Evolutionary conservation across 2,329 filamentous ascomycete species (phyloP).

Genomic region (Hypoxylon sp.): DNA sequence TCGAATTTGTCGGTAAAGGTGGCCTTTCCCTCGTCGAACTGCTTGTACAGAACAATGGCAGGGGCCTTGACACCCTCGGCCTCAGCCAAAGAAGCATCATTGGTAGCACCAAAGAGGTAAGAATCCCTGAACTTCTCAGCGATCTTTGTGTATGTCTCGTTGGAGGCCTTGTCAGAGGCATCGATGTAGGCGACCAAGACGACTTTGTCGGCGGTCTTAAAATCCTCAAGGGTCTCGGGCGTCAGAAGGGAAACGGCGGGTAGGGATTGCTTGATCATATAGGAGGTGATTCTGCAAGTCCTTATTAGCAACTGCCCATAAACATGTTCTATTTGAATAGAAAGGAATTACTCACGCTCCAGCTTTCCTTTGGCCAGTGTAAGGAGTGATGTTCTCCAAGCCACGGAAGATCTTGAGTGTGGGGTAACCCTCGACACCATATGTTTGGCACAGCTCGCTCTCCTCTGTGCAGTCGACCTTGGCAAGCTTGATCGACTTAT

Average conservation of each 20-base stretch:
- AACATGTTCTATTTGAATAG: background rate
- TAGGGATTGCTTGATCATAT: constrained; percentile 98
- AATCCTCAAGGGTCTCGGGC: constrained; percentile 88
- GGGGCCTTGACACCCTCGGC: constrained; percentile 91
- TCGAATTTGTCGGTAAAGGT: constrained; percentile 87
- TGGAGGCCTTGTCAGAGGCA: constrained; percentile 84
- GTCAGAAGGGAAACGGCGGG: constrained; percentile 89
- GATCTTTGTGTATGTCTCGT: constrained; percentile 83
- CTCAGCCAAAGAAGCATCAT: constrained; percentile 86
- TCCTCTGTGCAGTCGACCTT: constrained; percentile 98
- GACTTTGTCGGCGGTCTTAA: constrained; percentile 98
- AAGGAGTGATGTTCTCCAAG: constrained; percentile 82
- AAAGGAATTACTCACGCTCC: constrained; percentile 69
- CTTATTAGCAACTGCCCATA: constrained; percentile 36
- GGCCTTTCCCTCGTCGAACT: constrained; percentile 96
- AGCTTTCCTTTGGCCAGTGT: constrained; percentile 91
- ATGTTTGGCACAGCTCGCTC: constrained; percentile 88
- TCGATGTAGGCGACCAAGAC: constrained; percentile 92
- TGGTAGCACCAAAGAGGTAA: constrained; percentile 92
- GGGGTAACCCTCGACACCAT: constrained; percentile 96
- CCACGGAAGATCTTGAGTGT: constrained; percentile 99
- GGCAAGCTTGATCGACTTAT: constrained; percentile 87
- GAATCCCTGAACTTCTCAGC: constrained; percentile 86
- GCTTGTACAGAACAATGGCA: constrained; percentile 94
- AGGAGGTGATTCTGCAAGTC: constrained; percentile 73